Evolutionary conservation across 768 basidiomycete genomes (phyloP).

Genomic region (Dendrothele bispora): DNA sequence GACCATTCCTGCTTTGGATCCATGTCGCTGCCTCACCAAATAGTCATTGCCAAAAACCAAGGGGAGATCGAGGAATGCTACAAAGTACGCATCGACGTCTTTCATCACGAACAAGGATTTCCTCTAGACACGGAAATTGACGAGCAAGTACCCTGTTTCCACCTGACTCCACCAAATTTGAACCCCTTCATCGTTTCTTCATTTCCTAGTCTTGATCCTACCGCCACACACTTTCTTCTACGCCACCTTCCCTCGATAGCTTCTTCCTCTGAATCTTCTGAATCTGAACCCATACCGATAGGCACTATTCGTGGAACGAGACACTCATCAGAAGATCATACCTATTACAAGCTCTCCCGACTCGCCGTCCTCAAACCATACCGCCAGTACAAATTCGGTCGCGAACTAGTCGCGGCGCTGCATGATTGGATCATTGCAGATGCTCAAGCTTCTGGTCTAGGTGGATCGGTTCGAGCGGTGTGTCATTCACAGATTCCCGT

Average conservation of each 20-base stretch:
- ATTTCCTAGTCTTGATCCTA: conserved; percentile 54
- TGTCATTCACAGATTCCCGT: conserved; percentile 73
- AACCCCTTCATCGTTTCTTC: conserved; percentile 11
- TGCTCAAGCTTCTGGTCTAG: conserved; percentile 25
- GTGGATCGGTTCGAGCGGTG: conserved; percentile 41
- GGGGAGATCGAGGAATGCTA: conserved; percentile 65
- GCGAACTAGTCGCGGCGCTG: conserved; percentile 59
- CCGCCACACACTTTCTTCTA: conserved; percentile 70
- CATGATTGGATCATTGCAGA: conserved; percentile 59
- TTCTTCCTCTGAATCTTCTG: too few species aligned
- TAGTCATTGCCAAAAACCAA: conserved; percentile 46
- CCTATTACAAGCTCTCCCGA: conserved; percentile 72
- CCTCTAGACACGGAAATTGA: conserved; percentile 76
- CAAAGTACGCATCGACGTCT: conserved; percentile 59
- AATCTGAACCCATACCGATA: too few species aligned
- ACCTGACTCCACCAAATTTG: conserved; percentile 8
- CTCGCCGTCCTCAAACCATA: conserved; percentile 68
- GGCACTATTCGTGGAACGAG: conserved; percentile 66
- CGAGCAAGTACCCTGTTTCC: conserved; percentile 43
- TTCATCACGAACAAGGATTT: conserved; percentile 68
- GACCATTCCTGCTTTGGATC: too few species aligned
- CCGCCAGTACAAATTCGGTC: conserved; percentile 64
- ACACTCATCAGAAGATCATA: conserved; percentile 29
- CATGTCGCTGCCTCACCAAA: conserved; percentile 64
- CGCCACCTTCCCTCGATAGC: conserved; percentile 58